Conservation (phyloP, 352 stramenopile genomes). For the Phytophthora chlamydospora region DNA sequence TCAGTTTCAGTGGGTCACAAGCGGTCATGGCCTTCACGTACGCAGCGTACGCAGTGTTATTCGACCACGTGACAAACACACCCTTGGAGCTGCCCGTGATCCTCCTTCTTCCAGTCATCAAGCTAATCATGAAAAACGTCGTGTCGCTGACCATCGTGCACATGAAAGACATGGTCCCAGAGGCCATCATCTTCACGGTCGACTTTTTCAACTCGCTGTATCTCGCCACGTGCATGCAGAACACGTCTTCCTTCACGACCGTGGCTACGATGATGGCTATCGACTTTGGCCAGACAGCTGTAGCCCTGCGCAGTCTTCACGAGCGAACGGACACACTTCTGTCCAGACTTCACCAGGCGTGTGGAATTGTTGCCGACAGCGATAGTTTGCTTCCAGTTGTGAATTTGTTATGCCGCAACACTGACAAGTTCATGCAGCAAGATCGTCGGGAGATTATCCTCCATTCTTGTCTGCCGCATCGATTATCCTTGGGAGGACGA, state of each 20-base stretch:
- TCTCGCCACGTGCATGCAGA: slow-evolving; percentile 48
- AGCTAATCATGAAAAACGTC: slow-evolving; percentile 42
- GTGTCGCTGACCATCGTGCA: slow-evolving; percentile 25
- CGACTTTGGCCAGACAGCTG: slow-evolving; percentile 23
- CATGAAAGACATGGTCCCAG: slow-evolving; percentile 33
- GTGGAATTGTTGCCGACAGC: slow-evolving; percentile 1
- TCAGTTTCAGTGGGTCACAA: slow-evolving; percentile 24
- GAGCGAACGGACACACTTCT: slow-evolving; percentile 10
- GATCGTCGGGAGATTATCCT: neutral
- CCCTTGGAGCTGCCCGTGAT: slow-evolving; percentile 27
- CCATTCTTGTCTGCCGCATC: slow-evolving; percentile 6
- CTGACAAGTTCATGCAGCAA: slow-evolving; percentile 4
- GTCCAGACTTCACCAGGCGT: slow-evolving; percentile 15
- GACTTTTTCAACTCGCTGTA: slow-evolving; percentile 55
- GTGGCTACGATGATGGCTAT: slow-evolving; percentile 36
- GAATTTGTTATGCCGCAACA: slow-evolving; percentile 5
- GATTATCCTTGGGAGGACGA: slow-evolving; percentile 11
- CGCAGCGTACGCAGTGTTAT: slow-evolving; percentile 18
- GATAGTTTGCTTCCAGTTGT: slow-evolving; percentile 11
- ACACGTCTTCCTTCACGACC: slow-evolving; percentile 36
- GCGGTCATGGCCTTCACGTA: slow-evolving; percentile 25
- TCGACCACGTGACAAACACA: slow-evolving; percentile 10
- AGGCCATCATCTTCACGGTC: slow-evolving; percentile 48
- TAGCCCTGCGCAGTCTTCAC: slow-evolving; percentile 18
- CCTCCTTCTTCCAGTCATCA: slow-evolving; percentile 36